Evolutionary conservation across 2,329 filamentous ascomycete genomes (phyloP), one percentile per base, ranked within the genome.

Genomic region (Mycosphaerella sp.): DNA sequence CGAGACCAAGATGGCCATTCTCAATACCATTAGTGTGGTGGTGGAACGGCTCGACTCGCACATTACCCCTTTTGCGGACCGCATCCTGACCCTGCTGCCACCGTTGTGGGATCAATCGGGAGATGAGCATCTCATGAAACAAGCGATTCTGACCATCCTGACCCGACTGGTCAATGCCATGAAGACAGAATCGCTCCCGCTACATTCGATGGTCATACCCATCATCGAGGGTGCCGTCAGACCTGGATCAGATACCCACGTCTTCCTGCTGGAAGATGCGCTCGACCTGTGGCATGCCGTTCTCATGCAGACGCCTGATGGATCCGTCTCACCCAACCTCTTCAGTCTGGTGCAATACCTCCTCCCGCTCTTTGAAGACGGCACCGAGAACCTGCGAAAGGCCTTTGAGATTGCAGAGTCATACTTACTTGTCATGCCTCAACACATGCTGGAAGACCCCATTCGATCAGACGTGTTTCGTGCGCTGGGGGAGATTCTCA

Each of bases 71-170:
- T 84, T 80, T 57, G 88, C 89, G 4, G 89, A 95, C 64, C 82
- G 85, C 56, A 87, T 98, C 56, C 85, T 98, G 70, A 77, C 81
- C 1, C 80, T 90, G 10, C 77, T 97, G 6, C 91, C 92, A 0
- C 78, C 78, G 3, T 77, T 97, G 0, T 98, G 93, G 93, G 84
- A 88, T 56, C 82, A 85, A 48, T 89, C 88, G 2, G 89, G 85
- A 0, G 86, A 95, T 56, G 88, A 93, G 65, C 89, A 90, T 71
- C 82, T 97, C 70, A 87, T 96, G 77, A 97, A 97, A 71, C 91
- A 96, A 71, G 84, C 89, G 1, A 90, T 97, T 49, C 80, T 97
- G 54, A 88, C 87, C 2, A 86, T 97, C 39, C 82, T 97, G 48
- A 80, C 88, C 1, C 85, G 89, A 2, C 77, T 98, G 11, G 87